Conservation (phyloP, 2,329 filamentous ascomycete species). For the Exophiala sp. region DNA sequence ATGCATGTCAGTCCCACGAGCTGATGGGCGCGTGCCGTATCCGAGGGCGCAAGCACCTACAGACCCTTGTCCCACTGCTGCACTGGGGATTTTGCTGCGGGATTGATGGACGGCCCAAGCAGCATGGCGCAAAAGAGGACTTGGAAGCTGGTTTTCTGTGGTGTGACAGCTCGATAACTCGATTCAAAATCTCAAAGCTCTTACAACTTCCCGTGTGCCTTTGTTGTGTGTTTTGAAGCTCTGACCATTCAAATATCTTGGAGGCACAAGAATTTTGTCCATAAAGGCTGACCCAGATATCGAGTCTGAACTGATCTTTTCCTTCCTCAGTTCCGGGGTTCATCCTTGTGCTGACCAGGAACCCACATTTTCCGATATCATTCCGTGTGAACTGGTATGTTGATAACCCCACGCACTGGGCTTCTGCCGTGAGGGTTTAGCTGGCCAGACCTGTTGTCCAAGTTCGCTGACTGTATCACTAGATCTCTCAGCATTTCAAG, state of each 20-base stretch:
- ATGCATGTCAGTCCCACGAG: not conserved
- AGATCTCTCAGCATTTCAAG: not conserved
- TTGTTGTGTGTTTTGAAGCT: not conserved
- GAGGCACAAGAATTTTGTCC: not conserved
- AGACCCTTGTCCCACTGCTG: not conserved
- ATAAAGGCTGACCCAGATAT: not conserved
- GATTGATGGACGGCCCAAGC: not conserved
- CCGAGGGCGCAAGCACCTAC: not conserved
- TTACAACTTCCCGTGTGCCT: not conserved
- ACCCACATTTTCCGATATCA: not conserved
- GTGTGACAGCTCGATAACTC: not conserved
- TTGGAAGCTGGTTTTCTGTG: not conserved
- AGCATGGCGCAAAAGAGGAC: not conserved
- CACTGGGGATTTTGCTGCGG: not conserved
- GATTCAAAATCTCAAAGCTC: not conserved
- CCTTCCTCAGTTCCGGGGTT: not conserved
- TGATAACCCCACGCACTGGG: not conserved
- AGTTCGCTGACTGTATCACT: no score
- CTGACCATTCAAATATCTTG: not conserved
- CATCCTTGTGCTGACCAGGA: not conserved
- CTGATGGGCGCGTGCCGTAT: not conserved
- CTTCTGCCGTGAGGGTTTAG: not conserved
- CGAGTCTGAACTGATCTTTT: not conserved
- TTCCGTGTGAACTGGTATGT: not conserved
- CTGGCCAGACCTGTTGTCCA: no score